phyloP scores from a whole-genome alignment of 2,329 filamentous ascomycete genomes.

The Ascochyta lentis region DNA sequence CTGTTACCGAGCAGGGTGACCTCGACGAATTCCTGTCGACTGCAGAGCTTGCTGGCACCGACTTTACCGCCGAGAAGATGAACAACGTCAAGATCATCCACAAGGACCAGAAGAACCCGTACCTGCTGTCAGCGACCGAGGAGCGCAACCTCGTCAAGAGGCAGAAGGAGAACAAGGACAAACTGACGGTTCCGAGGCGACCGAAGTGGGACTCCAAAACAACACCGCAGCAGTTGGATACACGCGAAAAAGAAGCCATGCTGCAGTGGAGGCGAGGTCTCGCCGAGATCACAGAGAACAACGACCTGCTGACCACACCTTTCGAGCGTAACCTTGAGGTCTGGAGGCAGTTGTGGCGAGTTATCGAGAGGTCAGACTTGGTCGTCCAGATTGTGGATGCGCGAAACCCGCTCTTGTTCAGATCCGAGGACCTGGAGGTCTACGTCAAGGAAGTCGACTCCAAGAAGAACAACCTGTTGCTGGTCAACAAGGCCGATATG shows the following conservation, averaged over 20 bases:
- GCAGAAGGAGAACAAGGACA: constrained; percentile 78
- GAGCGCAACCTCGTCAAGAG: constrained; percentile 80
- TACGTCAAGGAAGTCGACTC: constrained; percentile 94
- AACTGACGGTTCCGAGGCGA: constrained; percentile 86
- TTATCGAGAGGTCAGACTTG: constrained; percentile 94
- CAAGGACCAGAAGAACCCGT: constrained; percentile 93
- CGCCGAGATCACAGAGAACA: constrained; percentile 90
- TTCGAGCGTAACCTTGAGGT: constrained; percentile 98
- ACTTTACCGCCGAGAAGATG: constrained; percentile 98
- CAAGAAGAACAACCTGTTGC: constrained; percentile 85
- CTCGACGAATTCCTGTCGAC: constrained; percentile 97
- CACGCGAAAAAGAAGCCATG: constrained; percentile 78
- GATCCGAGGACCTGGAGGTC: constrained; percentile 88
- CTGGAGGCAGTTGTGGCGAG: constrained; percentile 97
- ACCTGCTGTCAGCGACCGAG: constrained; percentile 82
- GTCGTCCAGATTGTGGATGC: constrained; percentile 99
- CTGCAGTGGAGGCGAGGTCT: constrained; percentile 88
- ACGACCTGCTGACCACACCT: constrained; percentile 94
- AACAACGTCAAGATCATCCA: constrained; percentile 99
- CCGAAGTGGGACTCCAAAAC: constrained; percentile 88
- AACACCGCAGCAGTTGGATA: constrained; percentile 81
- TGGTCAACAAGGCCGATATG: constrained; percentile 99
- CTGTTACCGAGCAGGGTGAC: constrained; percentile 94
- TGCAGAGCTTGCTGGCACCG: constrained; percentile 94
- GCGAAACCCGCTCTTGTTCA: constrained; percentile 89